Evolutionary conservation across 345 rosid genomes (phyloP).

Genomic region (Corchorus olitorius): DNA sequence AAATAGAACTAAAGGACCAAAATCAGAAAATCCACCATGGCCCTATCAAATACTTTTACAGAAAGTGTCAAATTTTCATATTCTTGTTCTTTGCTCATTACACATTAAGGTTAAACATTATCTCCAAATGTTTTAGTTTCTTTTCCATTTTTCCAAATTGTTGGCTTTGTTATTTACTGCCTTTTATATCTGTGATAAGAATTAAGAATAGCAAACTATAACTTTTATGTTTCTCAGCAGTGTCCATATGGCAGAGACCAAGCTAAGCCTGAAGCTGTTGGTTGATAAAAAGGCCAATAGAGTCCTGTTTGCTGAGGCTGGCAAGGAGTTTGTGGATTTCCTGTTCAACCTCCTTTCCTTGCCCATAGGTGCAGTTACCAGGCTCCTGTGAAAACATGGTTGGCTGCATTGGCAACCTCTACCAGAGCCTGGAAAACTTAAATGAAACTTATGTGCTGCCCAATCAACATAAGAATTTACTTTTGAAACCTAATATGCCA

Average conservation of each 20-base stretch:
- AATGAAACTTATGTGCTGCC: background rate
- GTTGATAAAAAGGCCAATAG: background rate
- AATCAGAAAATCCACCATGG: no score
- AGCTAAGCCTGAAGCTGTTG: background rate
- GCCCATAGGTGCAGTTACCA: background rate
- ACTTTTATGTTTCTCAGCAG: background rate
- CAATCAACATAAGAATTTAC: background rate
- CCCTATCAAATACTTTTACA: no score
- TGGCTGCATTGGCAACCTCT: background rate
- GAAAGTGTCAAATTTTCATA: no score
- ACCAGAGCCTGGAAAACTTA: background rate
- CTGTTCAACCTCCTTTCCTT: background rate
- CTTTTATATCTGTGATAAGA: background rate
- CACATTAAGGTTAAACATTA: background rate
- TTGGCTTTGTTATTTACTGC: background rate
- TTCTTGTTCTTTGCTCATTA: no score
- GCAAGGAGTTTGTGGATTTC: slow-evolving; percentile 12
- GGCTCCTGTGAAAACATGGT: background rate
- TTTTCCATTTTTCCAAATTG: no score
- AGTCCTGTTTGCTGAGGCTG: slow-evolving; percentile 8
- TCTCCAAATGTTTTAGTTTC: background rate
- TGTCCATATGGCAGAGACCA: background rate
- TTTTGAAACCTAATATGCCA: background rate
- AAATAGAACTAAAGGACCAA: no score
- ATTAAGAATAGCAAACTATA: background rate